Conservation (phyloP, 1,284 basidiomycete genomes). For the Coriolopsis trogii region DNA sequence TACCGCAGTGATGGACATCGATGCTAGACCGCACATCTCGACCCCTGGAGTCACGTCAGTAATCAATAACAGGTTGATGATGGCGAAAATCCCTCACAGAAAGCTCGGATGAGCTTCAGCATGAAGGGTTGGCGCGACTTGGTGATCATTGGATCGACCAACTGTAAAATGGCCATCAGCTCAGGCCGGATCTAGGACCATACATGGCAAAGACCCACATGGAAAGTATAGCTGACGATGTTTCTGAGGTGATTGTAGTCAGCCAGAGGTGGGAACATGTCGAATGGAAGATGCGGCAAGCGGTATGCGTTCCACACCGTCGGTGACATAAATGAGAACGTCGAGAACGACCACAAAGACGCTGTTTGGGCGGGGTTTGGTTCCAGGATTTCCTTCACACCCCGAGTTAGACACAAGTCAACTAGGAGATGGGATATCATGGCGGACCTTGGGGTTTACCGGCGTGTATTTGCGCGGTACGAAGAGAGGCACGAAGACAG, state of each 20-base stretch:
- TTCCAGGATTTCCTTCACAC: slow-evolving; percentile 40
- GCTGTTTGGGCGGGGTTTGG: slow-evolving; percentile 61
- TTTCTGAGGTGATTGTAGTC: slow-evolving; percentile 46
- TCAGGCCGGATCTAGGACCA: too few species aligned
- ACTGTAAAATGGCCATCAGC: too few species aligned
- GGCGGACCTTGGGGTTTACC: slow-evolving; percentile 38
- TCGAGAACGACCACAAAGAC: slow-evolving; percentile 54
- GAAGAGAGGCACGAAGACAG: slow-evolving; percentile 46
- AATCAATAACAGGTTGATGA: too few species aligned
- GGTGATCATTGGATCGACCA: too few species aligned
- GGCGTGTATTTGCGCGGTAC: slow-evolving; percentile 50
- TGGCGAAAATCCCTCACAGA: too few species aligned
- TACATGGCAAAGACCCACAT: slow-evolving; percentile 22
- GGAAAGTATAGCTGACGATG: slow-evolving; percentile 40
- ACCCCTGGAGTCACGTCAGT: too few species aligned
- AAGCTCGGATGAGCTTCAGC: too few species aligned
- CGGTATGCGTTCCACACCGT: slow-evolving; percentile 33
- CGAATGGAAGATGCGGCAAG: slow-evolving; percentile 31
- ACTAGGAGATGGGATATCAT: slow-evolving; percentile 33
- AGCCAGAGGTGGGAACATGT: slow-evolving; percentile 44
- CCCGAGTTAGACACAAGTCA: neutral
- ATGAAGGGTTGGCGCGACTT: too few species aligned
- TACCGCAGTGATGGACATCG: too few species aligned
- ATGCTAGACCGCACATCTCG: too few species aligned
- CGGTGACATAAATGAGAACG: slow-evolving; percentile 62